Base-by-base conservation (phyloP, 495 filamentous ascomycete genomes). In the Endocarpon pusillum region DNA sequence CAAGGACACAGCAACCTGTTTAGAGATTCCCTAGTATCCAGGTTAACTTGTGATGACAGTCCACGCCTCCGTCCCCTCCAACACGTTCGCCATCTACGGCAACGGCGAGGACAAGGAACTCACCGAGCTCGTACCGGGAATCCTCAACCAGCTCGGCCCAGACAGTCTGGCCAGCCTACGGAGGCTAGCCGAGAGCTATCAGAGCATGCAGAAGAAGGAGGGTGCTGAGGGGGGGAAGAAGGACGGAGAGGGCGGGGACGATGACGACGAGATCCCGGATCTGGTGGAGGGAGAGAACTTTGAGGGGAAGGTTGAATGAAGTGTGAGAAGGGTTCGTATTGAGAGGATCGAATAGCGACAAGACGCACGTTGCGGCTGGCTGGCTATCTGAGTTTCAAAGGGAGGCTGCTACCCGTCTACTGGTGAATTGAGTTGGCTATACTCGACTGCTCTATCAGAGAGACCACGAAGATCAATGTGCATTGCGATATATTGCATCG, bases 31-130 rank as follows among this genome's bases (percentile, higher is more conserved):
- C n/a, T n/a, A n/a, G n/a, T n/a, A 21, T 24, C 19, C 19, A 28
- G 14, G 18, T 15, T 20, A 28, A 29, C 20, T 19, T 7, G 7
- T 21, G 26, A 35, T 26, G n/a, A 42, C 42, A 97, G 89, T 97
- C 45, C 89, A 97, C 67, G 89, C 85, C 37, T 78, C 87, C 36
- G 84, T 94, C 45, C 83, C 87, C 49, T 70, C 86, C 52, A 97
- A 97, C 71, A 86, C 89, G 57, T 97, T 94, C 64, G 91, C 89
- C 60, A 87, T 97, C 70, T 97, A 97, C 71, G 89, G 89, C 41
- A 73, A 77, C 62, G 91, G 91, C 46, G 89, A 97, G 59, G 91
- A 97, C 66, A 97, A 97, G 73, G 89, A 97, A 63, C 80, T 97
- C 47, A 97, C 89, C 26, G 89, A 97, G 67, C 84, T 97, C 49